Conservation (phyloP, 2,329 filamentous ascomycete species). For the Ceratocystis lukuohia region DNA sequence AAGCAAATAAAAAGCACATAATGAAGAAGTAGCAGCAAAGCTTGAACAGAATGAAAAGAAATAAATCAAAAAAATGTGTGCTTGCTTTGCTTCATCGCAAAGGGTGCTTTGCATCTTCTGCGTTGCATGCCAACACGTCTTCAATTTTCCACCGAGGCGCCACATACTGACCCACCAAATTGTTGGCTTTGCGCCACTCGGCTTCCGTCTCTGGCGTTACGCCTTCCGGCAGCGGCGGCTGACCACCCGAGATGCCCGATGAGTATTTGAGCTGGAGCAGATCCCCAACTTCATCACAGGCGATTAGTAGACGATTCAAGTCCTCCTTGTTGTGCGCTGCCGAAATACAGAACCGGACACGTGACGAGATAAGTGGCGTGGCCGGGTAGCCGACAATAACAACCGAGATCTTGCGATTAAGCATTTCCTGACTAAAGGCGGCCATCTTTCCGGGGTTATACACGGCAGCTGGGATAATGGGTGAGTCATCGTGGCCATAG, state of each 20-base stretch:
- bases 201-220: slow-evolving; percentile 58
- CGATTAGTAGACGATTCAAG: slow-evolving; percentile 73
- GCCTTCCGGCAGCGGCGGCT: slow-evolving; percentile 59
- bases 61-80: slow-evolving; percentile 4
- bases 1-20: neutral
- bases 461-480: slow-evolving; percentile 84
- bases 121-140: slow-evolving; percentile 63
- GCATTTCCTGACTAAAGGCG: slow-evolving; percentile 96
- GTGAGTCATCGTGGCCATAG: slow-evolving; percentile 94
- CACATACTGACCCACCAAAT: slow-evolving; percentile 57
- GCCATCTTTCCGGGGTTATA: slow-evolving; percentile 99
- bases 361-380: slow-evolving; percentile 85
- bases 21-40: neutral
- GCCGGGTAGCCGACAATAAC: slow-evolving; percentile 96
- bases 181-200: slow-evolving; percentile 48
- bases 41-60: slow-evolving; percentile 3
- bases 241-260: slow-evolving; percentile 84
- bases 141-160: slow-evolving; percentile 75
- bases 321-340: slow-evolving; percentile 98
- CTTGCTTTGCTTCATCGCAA: slow-evolving; percentile 40
- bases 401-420: slow-evolving; percentile 91
- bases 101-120: slow-evolving; percentile 59
- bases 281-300: slow-evolving; percentile 87
- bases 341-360: slow-evolving; percentile 90
- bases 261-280: slow-evolving; percentile 92